phyloP scores from a whole-genome alignment of 2,329 filamentous ascomycete genomes.

The Massarina eburnea region DNA sequence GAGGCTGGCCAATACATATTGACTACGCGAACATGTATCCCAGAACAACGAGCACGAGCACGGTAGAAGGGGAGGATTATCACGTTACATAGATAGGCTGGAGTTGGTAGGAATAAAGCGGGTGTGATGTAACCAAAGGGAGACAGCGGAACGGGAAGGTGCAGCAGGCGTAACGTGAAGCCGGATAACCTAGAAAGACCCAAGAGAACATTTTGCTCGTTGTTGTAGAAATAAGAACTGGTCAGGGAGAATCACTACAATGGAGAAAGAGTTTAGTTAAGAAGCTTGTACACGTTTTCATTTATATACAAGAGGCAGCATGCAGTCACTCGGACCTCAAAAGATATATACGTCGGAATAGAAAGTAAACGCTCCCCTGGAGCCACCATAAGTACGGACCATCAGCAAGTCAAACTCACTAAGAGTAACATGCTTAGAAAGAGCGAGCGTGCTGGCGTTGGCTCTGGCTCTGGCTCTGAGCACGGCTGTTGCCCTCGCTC shows the following conservation, averaged over 20 bases:
- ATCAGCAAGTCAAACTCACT: background rate
- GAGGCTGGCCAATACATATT: background rate
- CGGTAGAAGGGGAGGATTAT: too few species aligned
- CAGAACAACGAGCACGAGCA: too few species aligned
- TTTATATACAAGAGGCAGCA: background rate
- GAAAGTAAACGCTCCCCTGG: too few species aligned
- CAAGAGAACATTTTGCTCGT: too few species aligned
- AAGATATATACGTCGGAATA: background rate
- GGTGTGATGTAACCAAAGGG: too few species aligned
- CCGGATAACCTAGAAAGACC: background rate
- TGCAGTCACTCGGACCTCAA: background rate
- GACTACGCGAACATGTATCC: too few species aligned
- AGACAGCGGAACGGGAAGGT: background rate
- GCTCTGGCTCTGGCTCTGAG: too few species aligned
- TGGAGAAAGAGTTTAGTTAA: background rate
- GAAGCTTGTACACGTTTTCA: background rate
- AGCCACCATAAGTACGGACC: background rate
- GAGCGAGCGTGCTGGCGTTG: slow-evolving; percentile 8
- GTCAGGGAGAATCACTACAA: too few species aligned
- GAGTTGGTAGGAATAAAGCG: background rate
- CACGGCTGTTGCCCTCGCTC: slow-evolving; percentile 4
- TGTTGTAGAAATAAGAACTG: too few species aligned
- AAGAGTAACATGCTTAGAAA: background rate
- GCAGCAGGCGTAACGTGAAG: background rate
- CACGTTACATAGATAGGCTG: too few species aligned